Evolutionary conservation across 164 flowering plant genomes (phyloP).

Genomic region (Liquidambar formosana): DNA sequence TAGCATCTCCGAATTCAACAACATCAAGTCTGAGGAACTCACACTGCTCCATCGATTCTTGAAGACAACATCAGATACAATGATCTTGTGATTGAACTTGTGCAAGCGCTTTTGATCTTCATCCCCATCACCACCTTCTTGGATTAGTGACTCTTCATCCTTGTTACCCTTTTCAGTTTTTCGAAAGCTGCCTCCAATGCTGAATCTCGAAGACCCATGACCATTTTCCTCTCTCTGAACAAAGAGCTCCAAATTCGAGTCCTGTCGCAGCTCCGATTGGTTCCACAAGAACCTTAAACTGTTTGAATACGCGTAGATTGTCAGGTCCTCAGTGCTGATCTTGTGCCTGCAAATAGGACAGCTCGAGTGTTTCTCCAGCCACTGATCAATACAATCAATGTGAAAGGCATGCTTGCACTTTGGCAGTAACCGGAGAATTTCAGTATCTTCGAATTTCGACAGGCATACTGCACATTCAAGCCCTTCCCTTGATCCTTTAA

Average conservation of each 20-base stretch:
- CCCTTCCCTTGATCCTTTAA: constrained; percentile 72
- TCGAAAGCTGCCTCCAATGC: constrained; percentile 42
- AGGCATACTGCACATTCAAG: constrained; percentile 88
- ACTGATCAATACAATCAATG: constrained; percentile 70
- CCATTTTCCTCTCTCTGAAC: constrained; percentile 42
- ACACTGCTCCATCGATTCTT: constrained; percentile 83
- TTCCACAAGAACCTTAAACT: constrained; percentile 52
- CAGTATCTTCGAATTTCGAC: constrained; percentile 71
- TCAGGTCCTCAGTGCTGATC: constrained; percentile 46
- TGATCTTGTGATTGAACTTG: constrained; percentile 62
- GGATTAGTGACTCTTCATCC: constrained; percentile 28
- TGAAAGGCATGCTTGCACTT: constrained; percentile 92
- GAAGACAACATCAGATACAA: constrained; percentile 57
- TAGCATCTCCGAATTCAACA: constrained; percentile 68
- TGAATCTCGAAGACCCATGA: constrained; percentile 43
- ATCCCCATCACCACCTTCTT: constrained; percentile 9
- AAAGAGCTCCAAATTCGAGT: constrained; percentile 43
- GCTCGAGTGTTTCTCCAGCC: constrained; percentile 89
- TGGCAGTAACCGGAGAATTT: constrained; percentile 72
- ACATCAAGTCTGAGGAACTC: constrained; percentile 70
- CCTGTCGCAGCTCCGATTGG: constrained; percentile 40
- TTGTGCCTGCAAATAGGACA: constrained; percentile 81
- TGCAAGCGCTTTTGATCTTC: constrained; percentile 31
- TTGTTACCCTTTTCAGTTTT: constrained; percentile 19
- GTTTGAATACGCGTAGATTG: constrained; percentile 38